Evolutionary conservation across 306 rosid species (phyloP), one percentile per base, ranked within the genome.

Genomic region (Acacia confusa): DNA sequence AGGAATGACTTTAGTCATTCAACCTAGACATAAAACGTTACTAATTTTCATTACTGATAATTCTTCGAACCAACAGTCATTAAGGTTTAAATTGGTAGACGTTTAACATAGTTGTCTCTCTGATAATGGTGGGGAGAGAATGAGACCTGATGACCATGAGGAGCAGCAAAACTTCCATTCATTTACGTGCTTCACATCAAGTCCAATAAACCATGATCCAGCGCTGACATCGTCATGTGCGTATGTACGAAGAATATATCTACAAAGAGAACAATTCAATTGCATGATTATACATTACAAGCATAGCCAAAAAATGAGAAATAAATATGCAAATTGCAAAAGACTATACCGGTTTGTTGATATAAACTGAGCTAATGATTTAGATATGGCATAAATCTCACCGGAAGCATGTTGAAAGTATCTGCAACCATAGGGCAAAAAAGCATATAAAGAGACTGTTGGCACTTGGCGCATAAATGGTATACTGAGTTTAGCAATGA

Each of bases 161-260:
- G 88, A 85, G 88, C 94, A 90, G 89, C 94, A 92, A 78, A 92
- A 87, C 82, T 85, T 88, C 25, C 36, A 45, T 74, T 92, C 92
- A 78, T 86, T 85, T 12, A 86, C 28, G 85, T 90, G 89, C 74
- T 77, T 74, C 78, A 88, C 92, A 27, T 90, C 92, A 65, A 92
- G 86, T 67, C 94, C 97, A 82, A 92, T 86, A 87, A 92, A 90
- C 97, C 94, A 90, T 45, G 97, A 90, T 75, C 94, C 97, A 11
- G 85, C 80, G 78, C 90, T 90, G 74, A 89, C 78, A 86, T 90
- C 94, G 69, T 90, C 94, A 6, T 88, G 92, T 65, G 94, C 91
- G 84, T 88, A 90, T 52, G 89, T 83, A 78, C 88, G 92, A 77
- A 92, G 91, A 82, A 85, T 78, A 76, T 76, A 50, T 84, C 97